A percentile compares a stretch with the other conserved stretches of the same genome.
Evolutionary conservation across 2,329 filamentous ascomycete genomes (phyloP).

Genomic region (Onygena corvina): DNA sequence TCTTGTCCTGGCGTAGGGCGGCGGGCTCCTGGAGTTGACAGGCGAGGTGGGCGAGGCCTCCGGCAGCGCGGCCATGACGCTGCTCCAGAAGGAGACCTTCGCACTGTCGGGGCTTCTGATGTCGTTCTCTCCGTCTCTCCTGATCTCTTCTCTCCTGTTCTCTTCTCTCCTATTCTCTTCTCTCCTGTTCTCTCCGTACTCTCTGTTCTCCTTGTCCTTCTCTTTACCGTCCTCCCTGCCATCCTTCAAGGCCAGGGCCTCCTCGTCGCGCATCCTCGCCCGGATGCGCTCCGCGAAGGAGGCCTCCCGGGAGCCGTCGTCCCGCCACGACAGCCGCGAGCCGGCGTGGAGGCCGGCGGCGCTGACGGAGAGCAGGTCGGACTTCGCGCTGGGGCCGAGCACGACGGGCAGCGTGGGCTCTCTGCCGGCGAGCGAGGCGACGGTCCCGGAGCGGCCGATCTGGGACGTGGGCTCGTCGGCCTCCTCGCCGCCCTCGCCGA

Average conservation of each 20-base stretch:
- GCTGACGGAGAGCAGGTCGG: constrained; percentile 28
- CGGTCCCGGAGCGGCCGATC: constrained; percentile 33
- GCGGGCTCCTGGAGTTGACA: neutral
- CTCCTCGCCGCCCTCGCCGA: constrained; percentile 86
- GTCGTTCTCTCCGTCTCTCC: neutral
- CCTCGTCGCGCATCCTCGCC: constrained; percentile 42
- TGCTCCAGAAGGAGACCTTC: constrained; percentile 13
- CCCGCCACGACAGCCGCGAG: constrained; percentile 31
- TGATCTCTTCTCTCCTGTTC: neutral
- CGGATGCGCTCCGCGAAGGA: constrained; percentile 39
- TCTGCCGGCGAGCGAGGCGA: neutral
- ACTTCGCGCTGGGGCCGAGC: too few species aligned
- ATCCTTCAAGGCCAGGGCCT: constrained; percentile 38
- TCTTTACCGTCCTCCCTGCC: neutral
- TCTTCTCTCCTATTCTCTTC: neutral
- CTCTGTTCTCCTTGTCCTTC: neutral
- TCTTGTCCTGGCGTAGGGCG: neutral
- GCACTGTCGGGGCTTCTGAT: neutral
- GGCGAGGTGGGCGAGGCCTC: constrained; percentile 1
- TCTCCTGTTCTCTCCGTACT: too few species aligned
- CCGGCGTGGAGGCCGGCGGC: constrained; percentile 19
- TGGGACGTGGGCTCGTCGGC: constrained; percentile 59
- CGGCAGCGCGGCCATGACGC: constrained; percentile 13
- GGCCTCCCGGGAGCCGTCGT: constrained; percentile 27
- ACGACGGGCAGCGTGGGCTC: constrained; percentile 16